These are phyloP conservation scores for Filobasidium wieringae DNA, from an alignment of 768 basidiomycete genomes.

Conservation along the genomic window DNA sequence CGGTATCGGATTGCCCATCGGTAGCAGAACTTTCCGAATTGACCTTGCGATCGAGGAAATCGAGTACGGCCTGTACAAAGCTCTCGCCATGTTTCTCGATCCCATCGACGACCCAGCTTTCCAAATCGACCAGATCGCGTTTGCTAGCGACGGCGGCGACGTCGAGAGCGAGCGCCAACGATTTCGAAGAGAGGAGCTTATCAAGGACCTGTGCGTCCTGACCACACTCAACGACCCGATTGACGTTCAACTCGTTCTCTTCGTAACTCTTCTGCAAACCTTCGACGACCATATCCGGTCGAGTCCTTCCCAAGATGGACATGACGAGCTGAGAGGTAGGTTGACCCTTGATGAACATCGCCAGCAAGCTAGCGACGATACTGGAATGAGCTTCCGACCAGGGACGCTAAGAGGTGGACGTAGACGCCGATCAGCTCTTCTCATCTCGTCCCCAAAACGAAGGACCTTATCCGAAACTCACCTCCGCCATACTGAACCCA, in stretches of 20 bases:
- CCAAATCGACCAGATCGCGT: slow-evolving; percentile 84
- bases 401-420: slow-evolving; percentile 44
- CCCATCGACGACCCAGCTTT: slow-evolving; percentile 90
- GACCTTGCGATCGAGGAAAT: slow-evolving; percentile 86
- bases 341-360: slow-evolving; percentile 82
- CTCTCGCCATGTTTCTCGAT: slow-evolving; percentile 68
- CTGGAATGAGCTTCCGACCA: slow-evolving; percentile 84
- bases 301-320: slow-evolving; percentile 88
- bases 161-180: slow-evolving; percentile 79
- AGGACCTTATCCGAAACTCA: slow-evolving; percentile 45
- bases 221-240: slow-evolving; percentile 84
- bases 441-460: background rate
- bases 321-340: slow-evolving; percentile 94
- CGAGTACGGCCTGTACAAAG: slow-evolving; percentile 74
- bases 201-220: slow-evolving; percentile 92
- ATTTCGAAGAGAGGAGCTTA: slow-evolving; percentile 75
- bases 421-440: slow-evolving; percentile 9
- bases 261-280: slow-evolving; percentile 87
- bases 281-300: slow-evolving; percentile 69
- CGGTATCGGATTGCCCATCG: slow-evolving; percentile 45
- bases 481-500: slow-evolving; percentile 79
- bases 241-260: slow-evolving; percentile 84
- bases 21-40: slow-evolving; percentile 73
- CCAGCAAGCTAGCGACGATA: slow-evolving; percentile 69
- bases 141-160: slow-evolving; percentile 87